Evolutionary conservation across 2,329 filamentous ascomycete genomes (phyloP).

Genomic region (Monilinia laxa): DNA sequence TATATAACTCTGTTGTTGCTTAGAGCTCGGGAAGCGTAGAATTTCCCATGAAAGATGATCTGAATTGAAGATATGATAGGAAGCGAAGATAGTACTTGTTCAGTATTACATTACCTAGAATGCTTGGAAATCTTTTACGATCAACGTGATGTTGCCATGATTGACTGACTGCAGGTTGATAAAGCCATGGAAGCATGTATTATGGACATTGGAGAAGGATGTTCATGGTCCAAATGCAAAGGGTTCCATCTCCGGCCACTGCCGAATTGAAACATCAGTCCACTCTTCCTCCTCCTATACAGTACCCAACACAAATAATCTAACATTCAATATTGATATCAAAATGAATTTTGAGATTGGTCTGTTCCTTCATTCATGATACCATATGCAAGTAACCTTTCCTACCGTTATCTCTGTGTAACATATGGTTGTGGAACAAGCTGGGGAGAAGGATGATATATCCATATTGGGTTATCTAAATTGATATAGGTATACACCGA

Average conservation of each 20-base stretch:
- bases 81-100: background rate
- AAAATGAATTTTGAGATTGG: conserved; percentile 12
- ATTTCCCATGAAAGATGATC: too few relatives aligned
- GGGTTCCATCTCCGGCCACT: conserved; percentile 18
- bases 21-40: background rate
- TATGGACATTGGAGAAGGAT: background rate
- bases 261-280: conserved; percentile 16
- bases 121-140: background rate
- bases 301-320: conserved; percentile 10
- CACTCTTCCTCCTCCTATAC: background rate
- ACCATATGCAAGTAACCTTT: conserved; percentile 23
- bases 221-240: conserved; percentile 9
- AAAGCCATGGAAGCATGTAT: background rate
- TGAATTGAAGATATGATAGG: background rate
- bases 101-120: background rate
- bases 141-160: background rate
- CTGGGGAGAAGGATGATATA: background rate
- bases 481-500: background rate
- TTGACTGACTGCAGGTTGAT: background rate
- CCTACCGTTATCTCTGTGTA: conserved; percentile 16
- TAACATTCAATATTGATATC: conserved; percentile 6
- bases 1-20: background rate
- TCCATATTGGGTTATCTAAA: background rate
- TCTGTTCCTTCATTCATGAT: conserved; percentile 18
- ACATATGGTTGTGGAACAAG: conserved; percentile 7